Evolutionary conservation across 768 basidiomycete genomes (phyloP), one percentile per base, ranked within the genome.

Genomic region (Hygrophoropsis aurantiaca): DNA sequence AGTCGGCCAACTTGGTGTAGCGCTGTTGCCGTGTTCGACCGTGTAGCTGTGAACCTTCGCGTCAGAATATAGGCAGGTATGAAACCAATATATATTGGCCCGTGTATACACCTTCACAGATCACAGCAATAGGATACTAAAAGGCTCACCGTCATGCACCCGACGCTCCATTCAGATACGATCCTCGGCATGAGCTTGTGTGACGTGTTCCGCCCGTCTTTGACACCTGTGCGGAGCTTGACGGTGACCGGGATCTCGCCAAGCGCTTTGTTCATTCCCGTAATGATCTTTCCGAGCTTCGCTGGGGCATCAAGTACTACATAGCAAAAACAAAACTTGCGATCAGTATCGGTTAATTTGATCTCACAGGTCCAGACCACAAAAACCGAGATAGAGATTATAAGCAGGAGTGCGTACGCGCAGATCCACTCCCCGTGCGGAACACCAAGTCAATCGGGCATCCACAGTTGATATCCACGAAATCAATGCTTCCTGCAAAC

Each of bases 391-490:
- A 45, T 8, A 40, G 36, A 36, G 13, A 18, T 23, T 19, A 52
- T 37, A 26, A 32, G 51, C 20, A 9, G 21, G 36, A 20, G n/a
- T 33, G 23, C 87, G 42, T 57, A 94, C 93, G 65, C 21, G 94
- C 94, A 47, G 87, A 89, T 0, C 94, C 94, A 46, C 91, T 93
- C 3, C 94, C 94, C 11, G 80, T 79, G 58, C 87, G 88, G 70
- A 94, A 97, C 1, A 99, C 90, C 35, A 97, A 72, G 66, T 99
- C 97, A 56, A 98, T 98, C 3, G 97, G 97, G 66, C 97, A 98
- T 6, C 94, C 94, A 65, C 91, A 90, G 59, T 99, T 99, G 53
- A 98, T 69, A 59, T 99, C 94, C 1, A 94, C 90, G 57, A 97
- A 97, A 59, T 97, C 92, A 18, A 97, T 67, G 16, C 76, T 74